phyloP scores from a whole-genome alignment of 1,284 basidiomycete species.

The Cutaneotrichosporon arboriforme region DNA sequence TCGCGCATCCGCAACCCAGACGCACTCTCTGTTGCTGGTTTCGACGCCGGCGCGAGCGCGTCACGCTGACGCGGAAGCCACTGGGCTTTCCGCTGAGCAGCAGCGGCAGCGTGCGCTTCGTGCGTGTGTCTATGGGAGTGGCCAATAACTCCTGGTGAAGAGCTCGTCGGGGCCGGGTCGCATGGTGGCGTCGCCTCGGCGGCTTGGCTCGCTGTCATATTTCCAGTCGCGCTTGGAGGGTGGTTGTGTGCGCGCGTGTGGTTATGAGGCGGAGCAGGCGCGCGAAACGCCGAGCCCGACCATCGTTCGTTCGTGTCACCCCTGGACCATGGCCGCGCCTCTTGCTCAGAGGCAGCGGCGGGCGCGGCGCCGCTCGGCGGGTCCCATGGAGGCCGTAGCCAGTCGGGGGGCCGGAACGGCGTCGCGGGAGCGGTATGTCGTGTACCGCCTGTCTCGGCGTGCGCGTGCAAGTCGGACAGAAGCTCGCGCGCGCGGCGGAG shows the following conservation, averaged over 20 bases:
- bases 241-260: neutral
- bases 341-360: neutral
- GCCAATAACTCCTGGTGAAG: no score
- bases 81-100: no score
- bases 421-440: neutral
- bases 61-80: no score
- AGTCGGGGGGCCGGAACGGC: neutral
- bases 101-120: no score
- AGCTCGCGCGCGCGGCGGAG: slow-evolving; percentile 4
- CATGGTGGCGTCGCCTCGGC: no score
- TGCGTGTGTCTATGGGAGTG: no score
- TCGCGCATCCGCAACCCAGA: slow-evolving; percentile 25
- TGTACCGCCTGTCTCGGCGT: neutral
- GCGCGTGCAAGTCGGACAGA: neutral
- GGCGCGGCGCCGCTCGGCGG: neutral
- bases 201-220: no score
- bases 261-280: neutral
- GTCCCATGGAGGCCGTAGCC: slow-evolving; percentile 7
- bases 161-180: no score
- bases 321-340: neutral
- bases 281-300: neutral
- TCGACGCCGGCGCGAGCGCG: no score
- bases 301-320: neutral
- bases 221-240: neutral
- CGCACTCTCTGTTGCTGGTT: neutral